A percentile compares a stretch with the other conserved stretches of the same genome.
phyloP scores from a whole-genome alignment of 306 rosid species.

The Cicer arietinum region DNA sequence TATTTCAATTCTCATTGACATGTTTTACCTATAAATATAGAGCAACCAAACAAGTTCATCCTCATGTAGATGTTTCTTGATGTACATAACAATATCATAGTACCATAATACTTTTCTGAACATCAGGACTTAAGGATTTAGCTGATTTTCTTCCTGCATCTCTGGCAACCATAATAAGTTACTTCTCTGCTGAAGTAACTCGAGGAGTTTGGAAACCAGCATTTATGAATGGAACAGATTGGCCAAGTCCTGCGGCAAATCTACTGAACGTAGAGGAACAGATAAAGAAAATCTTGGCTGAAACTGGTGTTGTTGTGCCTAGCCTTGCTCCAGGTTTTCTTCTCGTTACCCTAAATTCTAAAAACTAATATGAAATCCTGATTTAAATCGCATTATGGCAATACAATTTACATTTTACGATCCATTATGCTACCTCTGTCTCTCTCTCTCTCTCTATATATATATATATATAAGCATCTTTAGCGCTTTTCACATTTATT shows the following conservation, averaged over 20 bases:
- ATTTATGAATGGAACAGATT: conserved; percentile 97
- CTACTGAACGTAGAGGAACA: conserved; percentile 87
- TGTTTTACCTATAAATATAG: conserved; percentile 32
- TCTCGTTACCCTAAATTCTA: conserved; percentile 26
- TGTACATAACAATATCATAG: conserved; percentile 24
- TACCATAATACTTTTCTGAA: conserved; percentile 31
- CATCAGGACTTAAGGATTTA: conserved; percentile 93
- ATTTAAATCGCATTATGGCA: conserved; percentile 33
- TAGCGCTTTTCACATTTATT: too few relatives aligned
- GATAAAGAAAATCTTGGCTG: conserved; percentile 88
- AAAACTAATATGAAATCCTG: background rate
- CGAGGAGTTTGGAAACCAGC: conserved; percentile 94
- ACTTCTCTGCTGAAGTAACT: conserved; percentile 96
- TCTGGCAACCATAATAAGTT: conserved; percentile 92
- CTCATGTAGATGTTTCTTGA: conserved; percentile 36
- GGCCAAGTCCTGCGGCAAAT: conserved; percentile 99
- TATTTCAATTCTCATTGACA: background rate
- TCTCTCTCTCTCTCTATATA: too few relatives aligned
- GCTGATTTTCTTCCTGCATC: conserved; percentile 98
- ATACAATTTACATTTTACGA: conserved; percentile 1
- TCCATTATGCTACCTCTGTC: background rate
- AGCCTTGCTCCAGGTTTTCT: conserved; percentile 88
- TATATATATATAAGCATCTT: too few relatives aligned
- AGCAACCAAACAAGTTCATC: conserved; percentile 30
- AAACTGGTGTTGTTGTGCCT: conserved; percentile 93